These are phyloP conservation scores for Ramularia endophylla DNA, from an alignment of 2,329 filamentous ascomycete species.

Conservation along the genomic window DNA sequence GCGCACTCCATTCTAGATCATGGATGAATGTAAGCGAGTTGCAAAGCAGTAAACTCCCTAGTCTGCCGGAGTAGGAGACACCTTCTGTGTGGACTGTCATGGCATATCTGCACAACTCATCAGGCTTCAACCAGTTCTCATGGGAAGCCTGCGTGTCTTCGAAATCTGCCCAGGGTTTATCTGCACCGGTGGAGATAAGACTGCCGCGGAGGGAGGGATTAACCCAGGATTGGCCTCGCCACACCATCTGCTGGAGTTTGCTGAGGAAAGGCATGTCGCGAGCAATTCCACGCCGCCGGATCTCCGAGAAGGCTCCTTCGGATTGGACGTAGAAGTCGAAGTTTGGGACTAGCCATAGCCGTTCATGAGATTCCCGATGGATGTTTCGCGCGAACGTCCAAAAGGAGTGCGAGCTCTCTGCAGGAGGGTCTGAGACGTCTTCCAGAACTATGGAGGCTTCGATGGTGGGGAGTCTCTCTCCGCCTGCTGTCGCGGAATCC, in stretches of 20 bases:
- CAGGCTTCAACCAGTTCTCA: constrained; percentile 12
- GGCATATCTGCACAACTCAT: constrained; percentile 23
- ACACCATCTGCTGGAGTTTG: constrained; percentile 24
- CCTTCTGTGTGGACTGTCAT: constrained; percentile 29
- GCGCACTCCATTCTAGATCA: constrained; percentile 21
- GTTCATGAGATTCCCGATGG: constrained; percentile 28
- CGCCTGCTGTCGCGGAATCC: constrained; percentile 30
- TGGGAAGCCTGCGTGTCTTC: constrained; percentile 14
- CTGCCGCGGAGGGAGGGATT: constrained; percentile 21
- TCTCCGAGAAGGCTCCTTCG: constrained; percentile 18
- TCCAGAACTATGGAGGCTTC: constrained; percentile 44
- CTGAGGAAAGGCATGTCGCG: constrained; percentile 14
- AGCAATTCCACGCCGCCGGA: constrained; percentile 10
- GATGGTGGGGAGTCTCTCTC: constrained; percentile 38
- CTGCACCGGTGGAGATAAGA: constrained; percentile 24
- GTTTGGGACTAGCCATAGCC: constrained; percentile 47
- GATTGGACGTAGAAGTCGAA: constrained; percentile 43
- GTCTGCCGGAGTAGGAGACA: constrained; percentile 22
- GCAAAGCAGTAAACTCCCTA: constrained; percentile 28
- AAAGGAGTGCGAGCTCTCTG: constrained; percentile 13
- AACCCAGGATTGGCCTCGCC: constrained; percentile 23
- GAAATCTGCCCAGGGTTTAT: constrained; percentile 34
- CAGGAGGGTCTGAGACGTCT: constrained; percentile 29
- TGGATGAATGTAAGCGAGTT: constrained; percentile 24
- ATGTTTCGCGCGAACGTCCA: constrained; percentile 18